Evolutionary conservation across 129 eudicot species (phyloP).

Genomic region (Rutidosis leptorrhynchoides): DNA sequence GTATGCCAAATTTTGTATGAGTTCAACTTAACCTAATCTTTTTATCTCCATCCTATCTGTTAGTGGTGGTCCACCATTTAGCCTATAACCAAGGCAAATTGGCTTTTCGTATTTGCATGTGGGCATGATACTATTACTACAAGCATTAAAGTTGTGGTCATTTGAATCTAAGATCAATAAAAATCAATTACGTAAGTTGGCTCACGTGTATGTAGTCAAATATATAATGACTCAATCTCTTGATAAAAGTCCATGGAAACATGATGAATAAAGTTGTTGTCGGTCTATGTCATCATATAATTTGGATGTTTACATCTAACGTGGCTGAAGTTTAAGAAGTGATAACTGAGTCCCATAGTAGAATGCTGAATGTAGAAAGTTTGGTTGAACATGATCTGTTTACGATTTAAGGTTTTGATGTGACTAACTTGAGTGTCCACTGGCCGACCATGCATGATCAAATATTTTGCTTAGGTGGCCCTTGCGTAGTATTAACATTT

Average conservation of each 20-base stretch:
- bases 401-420: constrained; percentile 16
- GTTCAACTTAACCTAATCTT: constrained; percentile 27
- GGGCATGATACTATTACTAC: no score
- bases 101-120: not conserved
- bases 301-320: constrained; percentile 2
- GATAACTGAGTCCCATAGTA: constrained; percentile 14
- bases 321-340: not conserved
- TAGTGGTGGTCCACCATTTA: constrained; percentile 34
- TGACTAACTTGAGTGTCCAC: constrained; percentile 13
- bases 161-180: constrained; percentile 8
- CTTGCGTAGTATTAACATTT: constrained; percentile 7
- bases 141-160: no score
- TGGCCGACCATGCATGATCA: not conserved
- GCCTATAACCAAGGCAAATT: not conserved
- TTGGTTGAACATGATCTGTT: constrained; percentile 20
- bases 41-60: constrained; percentile 12
- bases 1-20: constrained; percentile 15
- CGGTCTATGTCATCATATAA: constrained; percentile 3
- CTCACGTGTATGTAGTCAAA: not conserved
- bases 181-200: constrained; percentile 14
- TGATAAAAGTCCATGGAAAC: not conserved
- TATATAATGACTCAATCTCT: not conserved
- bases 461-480: not conserved
- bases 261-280: not conserved
- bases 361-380: not conserved